These are phyloP conservation scores for Hibiscus trionum DNA, from an alignment of 345 rosid genomes.

Conservation along the genomic window DNA sequence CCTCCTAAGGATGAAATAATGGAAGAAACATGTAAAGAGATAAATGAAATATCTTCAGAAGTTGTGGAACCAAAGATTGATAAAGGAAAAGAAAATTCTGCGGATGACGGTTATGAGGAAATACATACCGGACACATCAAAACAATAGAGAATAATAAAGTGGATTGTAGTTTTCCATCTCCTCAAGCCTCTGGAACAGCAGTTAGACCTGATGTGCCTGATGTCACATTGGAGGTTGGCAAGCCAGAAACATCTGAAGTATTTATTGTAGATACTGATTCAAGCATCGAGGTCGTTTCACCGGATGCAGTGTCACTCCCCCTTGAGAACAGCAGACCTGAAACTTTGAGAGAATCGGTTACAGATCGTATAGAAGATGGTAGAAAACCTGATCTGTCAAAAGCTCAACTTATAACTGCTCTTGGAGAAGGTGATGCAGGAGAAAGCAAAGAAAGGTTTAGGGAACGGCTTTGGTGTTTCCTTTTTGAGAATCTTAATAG, in stretches of 20 bases:
- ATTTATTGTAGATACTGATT: conserved; percentile 13
- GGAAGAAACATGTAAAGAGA: conserved; percentile 24
- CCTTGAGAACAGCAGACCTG: conserved; percentile 20
- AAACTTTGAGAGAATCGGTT: conserved; percentile 19
- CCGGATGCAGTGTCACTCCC: conserved; percentile 20
- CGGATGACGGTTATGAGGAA: conserved; percentile 23
- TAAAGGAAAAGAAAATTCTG: background rate
- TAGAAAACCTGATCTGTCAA: conserved; percentile 12
- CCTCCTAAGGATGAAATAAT: conserved; percentile 19
- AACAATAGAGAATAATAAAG: conserved; percentile 9
- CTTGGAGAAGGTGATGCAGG: conserved; percentile 36
- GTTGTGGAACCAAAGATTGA: conserved; percentile 15
- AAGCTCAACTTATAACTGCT: conserved; percentile 23
- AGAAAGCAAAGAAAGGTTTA: conserved; percentile 76
- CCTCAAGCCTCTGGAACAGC: conserved; percentile 20
- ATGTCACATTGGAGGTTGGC: conserved; percentile 13
- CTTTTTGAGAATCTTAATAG: conserved; percentile 75
- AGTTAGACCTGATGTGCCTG: conserved; percentile 18
- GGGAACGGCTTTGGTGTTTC: conserved; percentile 77
- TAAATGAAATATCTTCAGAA: conserved; percentile 19
- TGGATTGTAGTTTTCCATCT: conserved; percentile 17
- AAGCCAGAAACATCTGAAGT: conserved; percentile 20
- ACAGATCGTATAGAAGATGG: conserved; percentile 17
- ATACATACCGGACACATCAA: conserved; percentile 15
- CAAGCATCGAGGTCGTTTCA: conserved; percentile 6